Percentiles rank a stretch among this genome's conserved stretches.
phyloP scores from a whole-genome alignment of 2,329 filamentous ascomycete species.

The Chrysoporthe austroafricana region DNA sequence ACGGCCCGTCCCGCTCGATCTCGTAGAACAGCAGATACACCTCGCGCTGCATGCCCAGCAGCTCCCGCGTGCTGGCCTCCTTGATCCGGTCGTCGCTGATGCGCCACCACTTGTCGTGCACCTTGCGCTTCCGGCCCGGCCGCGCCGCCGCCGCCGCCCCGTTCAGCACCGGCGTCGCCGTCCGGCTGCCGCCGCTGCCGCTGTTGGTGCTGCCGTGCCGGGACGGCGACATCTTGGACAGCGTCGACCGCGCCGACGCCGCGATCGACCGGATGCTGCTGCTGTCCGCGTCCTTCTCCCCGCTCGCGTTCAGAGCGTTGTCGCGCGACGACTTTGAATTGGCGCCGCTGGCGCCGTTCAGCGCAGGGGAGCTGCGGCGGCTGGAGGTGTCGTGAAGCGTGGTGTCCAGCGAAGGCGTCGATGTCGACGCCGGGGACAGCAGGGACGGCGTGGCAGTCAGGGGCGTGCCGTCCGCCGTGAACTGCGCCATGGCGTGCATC shows the following conservation, averaged over 20 bases:
- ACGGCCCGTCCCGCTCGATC: constrained; percentile 59
- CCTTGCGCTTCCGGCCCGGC: constrained; percentile 52
- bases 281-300: constrained; percentile 50
- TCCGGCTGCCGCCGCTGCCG: constrained; percentile 34
- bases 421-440: constrained; percentile 38
- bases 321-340: constrained; percentile 32
- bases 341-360: constrained; percentile 15
- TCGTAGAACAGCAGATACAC: constrained; percentile 98
- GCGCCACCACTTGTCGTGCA: constrained; percentile 87
- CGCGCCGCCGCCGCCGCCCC: constrained; percentile 33
- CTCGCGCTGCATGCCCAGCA: constrained; percentile 91
- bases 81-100: constrained; percentile 97
- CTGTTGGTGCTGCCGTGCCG: constrained; percentile 35
- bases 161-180: constrained; percentile 23
- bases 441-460: constrained; percentile 53
- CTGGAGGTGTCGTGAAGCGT: constrained; percentile 23
- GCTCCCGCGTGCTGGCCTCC: constrained; percentile 89
- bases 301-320: constrained; percentile 31
- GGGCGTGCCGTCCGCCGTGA: constrained; percentile 43
- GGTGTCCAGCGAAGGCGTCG: constrained; percentile 27
- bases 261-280: constrained; percentile 60
- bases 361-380: constrained; percentile 13
- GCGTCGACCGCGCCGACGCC: constrained; percentile 57
- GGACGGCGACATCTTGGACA: constrained; percentile 52
- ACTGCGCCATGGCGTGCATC: constrained; percentile 36